Evolutionary conservation across 495 filamentous ascomycete genomes (phyloP), one percentile per base, ranked within the genome.

Genomic region (Penicillium nucicola): DNA sequence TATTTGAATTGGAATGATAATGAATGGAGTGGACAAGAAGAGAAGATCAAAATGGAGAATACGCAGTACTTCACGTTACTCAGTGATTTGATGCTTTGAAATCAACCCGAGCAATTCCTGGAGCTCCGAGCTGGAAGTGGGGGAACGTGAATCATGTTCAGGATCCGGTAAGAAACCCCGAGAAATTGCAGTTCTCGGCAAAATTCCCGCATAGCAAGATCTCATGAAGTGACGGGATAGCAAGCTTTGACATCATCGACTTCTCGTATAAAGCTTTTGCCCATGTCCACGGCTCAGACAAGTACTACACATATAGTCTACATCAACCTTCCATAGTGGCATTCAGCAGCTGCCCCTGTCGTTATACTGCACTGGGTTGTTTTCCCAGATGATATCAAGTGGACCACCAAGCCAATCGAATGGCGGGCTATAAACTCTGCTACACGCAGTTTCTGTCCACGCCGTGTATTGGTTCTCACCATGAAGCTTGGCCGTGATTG

Each of bases 261-360:
- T 18, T 36, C 41, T 25, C 23, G 31, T 31, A 32, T n/a, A 36
- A 15, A 37, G 31, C 14, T 51, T 35, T 28, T 40, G 45, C 52
- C 25, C 52, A 50, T 50, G 45, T n/a, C n/a, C n/a, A n/a, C n/a
- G n/a, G n/a, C n/a, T n/a, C n/a, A n/a, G n/a, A n/a, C n/a, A n/a
- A n/a, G n/a, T n/a, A n/a, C n/a, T n/a, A n/a, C n/a, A n/a, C n/a
- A n/a, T n/a, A n/a, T n/a, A n/a, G n/a, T n/a, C n/a, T n/a, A n/a
- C n/a, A n/a, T n/a, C n/a, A n/a, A n/a, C n/a, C n/a, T n/a, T n/a
- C 25, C 4, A 36, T 15, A n/a, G 61, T 61, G 60, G 37, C 46
- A 10, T 53, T 54, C 9, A 63, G 67, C 40, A 63, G 60, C 52
- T 70, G 67, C 42, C 57, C 62, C 19, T 68, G 67, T 40, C 35